Conservation (phyloP, 2,329 filamentous ascomycete genomes). For the Xylariales sp. region DNA sequence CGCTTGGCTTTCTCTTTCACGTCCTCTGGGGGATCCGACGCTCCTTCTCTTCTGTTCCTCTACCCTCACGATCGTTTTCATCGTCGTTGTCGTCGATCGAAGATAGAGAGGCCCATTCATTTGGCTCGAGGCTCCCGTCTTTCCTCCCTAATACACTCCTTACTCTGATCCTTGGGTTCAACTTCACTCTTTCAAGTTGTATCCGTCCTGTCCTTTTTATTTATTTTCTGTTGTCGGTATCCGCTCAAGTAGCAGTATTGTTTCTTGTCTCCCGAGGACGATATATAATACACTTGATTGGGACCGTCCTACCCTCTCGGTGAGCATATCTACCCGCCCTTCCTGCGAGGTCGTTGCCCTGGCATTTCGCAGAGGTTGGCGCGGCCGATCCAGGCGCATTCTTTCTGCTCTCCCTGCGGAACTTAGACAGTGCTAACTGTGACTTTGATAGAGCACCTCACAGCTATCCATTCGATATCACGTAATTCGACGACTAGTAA, state of each 20-base stretch:
- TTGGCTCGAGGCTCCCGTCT: conserved; percentile 23
- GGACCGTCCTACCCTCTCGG: conserved; percentile 22
- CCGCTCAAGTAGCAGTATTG: too few species aligned
- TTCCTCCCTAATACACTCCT: conserved; percentile 34
- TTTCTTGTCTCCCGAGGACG: too few species aligned
- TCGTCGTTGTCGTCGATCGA: conserved; percentile 29
- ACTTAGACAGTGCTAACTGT: background rate
- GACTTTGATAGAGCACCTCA: too few species aligned
- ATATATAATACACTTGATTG: too few species aligned
- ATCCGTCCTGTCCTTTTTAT: conserved; percentile 40
- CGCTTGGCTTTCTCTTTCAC: background rate
- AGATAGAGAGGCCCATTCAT: conserved; percentile 18
- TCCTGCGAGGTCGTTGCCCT: too few species aligned
- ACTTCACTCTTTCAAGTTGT: conserved; percentile 44
- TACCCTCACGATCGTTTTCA: conserved; percentile 26
- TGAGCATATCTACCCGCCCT: too few species aligned
- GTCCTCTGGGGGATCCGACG: background rate
- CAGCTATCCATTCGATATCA: conserved; percentile 4
- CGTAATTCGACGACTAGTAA: background rate
- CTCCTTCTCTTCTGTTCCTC: conserved; percentile 19
- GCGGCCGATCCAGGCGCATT: conserved; percentile 12
- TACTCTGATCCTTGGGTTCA: conserved; percentile 29
- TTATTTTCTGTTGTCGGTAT: too few species aligned
- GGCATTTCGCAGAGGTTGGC: too few species aligned
- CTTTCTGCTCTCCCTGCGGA: background rate